These are phyloP conservation scores for Chaetomium strumarium DNA, from an alignment of 2,329 filamentous ascomycete genomes.

Conservation along the genomic window DNA sequence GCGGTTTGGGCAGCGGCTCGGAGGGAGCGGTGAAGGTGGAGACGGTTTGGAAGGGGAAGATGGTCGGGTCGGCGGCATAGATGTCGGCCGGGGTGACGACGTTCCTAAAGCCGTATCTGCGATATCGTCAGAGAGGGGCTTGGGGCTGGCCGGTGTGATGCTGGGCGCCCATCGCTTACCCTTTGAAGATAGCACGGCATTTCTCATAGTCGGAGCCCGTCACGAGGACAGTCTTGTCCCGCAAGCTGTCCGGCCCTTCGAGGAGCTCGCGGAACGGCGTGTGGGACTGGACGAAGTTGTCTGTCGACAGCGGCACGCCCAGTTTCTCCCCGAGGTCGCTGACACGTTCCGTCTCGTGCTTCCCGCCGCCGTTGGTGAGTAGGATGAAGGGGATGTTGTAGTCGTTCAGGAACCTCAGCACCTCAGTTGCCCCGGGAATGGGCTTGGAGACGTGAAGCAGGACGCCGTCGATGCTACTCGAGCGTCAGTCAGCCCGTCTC, in stretches of 20 bases:
- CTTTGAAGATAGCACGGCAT: conserved; percentile 67
- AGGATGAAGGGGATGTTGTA: conserved; percentile 86
- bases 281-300: conserved; percentile 81
- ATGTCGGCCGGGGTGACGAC: conserved; percentile 86
- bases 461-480: conserved; percentile 74
- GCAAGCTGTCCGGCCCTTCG: conserved; percentile 46
- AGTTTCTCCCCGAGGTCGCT: conserved; percentile 63
- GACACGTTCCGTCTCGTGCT: conserved; percentile 68
- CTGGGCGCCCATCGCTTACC: conserved; percentile 38
- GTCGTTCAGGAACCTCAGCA: conserved; percentile 66
- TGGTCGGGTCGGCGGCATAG: conserved; percentile 61
- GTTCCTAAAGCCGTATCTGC: conserved; percentile 58
- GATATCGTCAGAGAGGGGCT: not conserved
- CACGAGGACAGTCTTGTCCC: conserved; percentile 65
- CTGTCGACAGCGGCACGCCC: conserved; percentile 55
- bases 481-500: not conserved
- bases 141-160: not conserved
- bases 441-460: conserved; percentile 75
- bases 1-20: conserved; percentile 49
- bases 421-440: conserved; percentile 69
- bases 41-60: conserved; percentile 78
- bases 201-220: conserved; percentile 63
- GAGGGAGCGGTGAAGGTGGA: conserved; percentile 55
- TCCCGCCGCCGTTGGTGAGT: conserved; percentile 91
- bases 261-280: conserved; percentile 77